A percentile compares a stretch with the other conserved stretches of the same genome.
Conservation (phyloP, 2,329 filamentous ascomycete genomes). For the Aureobasidium sp. region DNA sequence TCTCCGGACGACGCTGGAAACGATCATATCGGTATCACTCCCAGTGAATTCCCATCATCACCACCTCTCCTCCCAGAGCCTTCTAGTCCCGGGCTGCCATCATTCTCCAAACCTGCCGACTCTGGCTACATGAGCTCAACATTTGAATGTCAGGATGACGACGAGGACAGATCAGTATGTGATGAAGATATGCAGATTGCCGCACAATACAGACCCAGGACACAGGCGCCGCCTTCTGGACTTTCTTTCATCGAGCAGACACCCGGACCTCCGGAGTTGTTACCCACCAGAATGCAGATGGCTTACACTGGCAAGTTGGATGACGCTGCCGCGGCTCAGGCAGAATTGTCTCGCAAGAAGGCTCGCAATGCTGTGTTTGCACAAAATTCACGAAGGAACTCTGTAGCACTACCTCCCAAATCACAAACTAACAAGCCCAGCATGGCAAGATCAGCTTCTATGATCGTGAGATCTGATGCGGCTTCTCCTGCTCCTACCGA, state of each 20-base stretch:
- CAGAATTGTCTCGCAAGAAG: conserved; percentile 16
- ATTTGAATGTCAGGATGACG: conserved; percentile 60
- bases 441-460: conserved; percentile 9
- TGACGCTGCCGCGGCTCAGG: conserved; percentile 6
- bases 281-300: conserved; percentile 27
- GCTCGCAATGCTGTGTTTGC: conserved; percentile 17
- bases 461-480: conserved; percentile 27
- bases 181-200: conserved; percentile 33
- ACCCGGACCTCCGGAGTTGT: conserved; percentile 38
- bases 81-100: conserved; percentile 67
- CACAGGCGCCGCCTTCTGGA: conserved; percentile 18
- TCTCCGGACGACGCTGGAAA: conserved; percentile 45
- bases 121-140: conserved; percentile 77
- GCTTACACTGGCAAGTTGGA: conserved; percentile 7
- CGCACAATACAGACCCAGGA: conserved; percentile 27
- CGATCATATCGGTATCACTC: conserved; percentile 34
- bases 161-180: conserved; percentile 32
- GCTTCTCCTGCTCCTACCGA: conserved; percentile 33
- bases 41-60: conserved; percentile 77
- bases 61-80: conserved; percentile 72
- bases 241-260: conserved; percentile 31
- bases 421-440: conserved; percentile 15
- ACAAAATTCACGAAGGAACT: conserved; percentile 28
- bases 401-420: conserved; percentile 29
- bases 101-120: conserved; percentile 41